Base-by-base conservation (phyloP, 116 monocot species). In the Dioscorea cayenensis region DNA sequence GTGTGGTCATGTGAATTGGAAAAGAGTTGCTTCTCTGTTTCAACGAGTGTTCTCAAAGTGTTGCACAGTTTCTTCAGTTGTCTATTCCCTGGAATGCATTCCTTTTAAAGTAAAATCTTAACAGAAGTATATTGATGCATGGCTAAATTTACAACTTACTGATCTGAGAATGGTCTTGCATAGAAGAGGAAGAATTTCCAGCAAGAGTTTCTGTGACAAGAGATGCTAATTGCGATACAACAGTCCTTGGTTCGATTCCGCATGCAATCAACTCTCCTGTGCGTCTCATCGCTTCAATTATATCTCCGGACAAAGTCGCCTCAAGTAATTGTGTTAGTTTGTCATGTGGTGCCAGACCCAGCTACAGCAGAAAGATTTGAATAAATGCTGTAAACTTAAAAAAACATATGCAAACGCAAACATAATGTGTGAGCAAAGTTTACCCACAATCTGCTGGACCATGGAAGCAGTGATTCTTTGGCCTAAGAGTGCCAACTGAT, bases 381-480 rank as follows among this genome's bases (percentile, higher is more conserved):
- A 18, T 16, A 52, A 52, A 52, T 52, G 52, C 38, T 38, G 38
- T 9, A 38, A 25, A 25, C 0, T 38, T 9, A 38, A 9, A 38
- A 38, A 2, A 6, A 0, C 38, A 38, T 38, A 1, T 6, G 9
- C 5, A 38, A 38, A 38, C 2, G 7, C 5, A 38, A 38, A 2
- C 38, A 38, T 38, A 38, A 38, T 38, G 2, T 9, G 9, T 38
- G 38, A 38, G 52, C 52, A 52, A 52, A 18, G 13, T 52, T 52
- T 18, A 77, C 83, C 68, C 18, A 83, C 79, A 49, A 83, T 76
- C 25, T 83, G 48, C 69, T 83, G 76, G 48, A 79, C 78, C 38
- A 75, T 63, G 51, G 75, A 69, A 18, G 52, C 38, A 10, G 75
- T 71, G 36, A 83, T 83, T 52, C 65, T 69, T 49, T 72, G 68